Evolutionary conservation across 202 grass and related monocot genomes (phyloP).

Genomic region (Saccharum hybrid): DNA sequence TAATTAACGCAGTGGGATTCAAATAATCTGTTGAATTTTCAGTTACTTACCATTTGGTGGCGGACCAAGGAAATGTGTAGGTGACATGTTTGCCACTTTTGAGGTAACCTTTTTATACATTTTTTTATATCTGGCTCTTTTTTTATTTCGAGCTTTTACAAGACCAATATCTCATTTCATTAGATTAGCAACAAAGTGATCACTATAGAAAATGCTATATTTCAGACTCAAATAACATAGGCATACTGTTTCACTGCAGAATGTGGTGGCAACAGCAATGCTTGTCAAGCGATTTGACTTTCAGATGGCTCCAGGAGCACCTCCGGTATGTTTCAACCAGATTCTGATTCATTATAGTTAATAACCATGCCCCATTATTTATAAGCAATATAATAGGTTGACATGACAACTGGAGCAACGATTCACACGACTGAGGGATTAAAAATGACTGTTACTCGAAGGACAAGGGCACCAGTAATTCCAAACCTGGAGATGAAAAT

Average conservation of each 20-base stretch:
- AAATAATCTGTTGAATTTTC: slow-evolving; percentile 57
- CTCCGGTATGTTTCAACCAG: slow-evolving; percentile 61
- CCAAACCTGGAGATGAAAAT: slow-evolving; percentile 80
- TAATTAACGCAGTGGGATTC: slow-evolving; percentile 20
- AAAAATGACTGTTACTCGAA: slow-evolving; percentile 85
- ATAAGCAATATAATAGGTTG: slow-evolving; percentile 62
- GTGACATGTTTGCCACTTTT: slow-evolving; percentile 98
- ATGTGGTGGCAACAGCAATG: slow-evolving; percentile 88
- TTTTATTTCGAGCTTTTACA: slow-evolving; percentile 19
- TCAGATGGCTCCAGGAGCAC: slow-evolving; percentile 83
- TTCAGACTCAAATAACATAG: slow-evolving; percentile 18
- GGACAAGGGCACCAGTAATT: slow-evolving; percentile 65
- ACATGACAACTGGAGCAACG: slow-evolving; percentile 93
- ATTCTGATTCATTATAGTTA: slow-evolving; percentile 28
- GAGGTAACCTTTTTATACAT: slow-evolving; percentile 62
- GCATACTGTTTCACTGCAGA: slow-evolving; percentile 52
- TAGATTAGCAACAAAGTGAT: slow-evolving; percentile 19
- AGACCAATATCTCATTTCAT: neutral
- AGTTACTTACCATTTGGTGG: slow-evolving; percentile 99
- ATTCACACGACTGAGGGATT: slow-evolving; percentile 91
- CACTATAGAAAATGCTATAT: slow-evolving; percentile 24
- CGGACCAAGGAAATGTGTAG: slow-evolving; percentile 94
- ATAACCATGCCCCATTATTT: neutral
- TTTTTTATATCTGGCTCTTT: neutral
- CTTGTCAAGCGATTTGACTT: slow-evolving; percentile 92